Base-by-base conservation (phyloP, 371 early-diverging fungal species). In the Mortierella sp. region DNA sequence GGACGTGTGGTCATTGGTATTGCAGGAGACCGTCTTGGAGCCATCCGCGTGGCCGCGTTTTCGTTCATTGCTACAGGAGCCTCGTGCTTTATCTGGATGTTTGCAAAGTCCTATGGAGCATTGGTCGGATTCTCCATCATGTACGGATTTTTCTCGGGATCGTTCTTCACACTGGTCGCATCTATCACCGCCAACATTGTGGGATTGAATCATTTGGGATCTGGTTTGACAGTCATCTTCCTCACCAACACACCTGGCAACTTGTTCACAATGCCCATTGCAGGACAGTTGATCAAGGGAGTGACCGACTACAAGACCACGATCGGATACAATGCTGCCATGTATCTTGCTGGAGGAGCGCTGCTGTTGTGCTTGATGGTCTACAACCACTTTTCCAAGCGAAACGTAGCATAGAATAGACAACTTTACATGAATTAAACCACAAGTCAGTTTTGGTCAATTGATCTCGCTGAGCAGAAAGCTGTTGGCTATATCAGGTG, bases 251-350 rank as follows among this genome's bases (percentile, higher is more conserved):
- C 83, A 58, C 81, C 84, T 53, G 90, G 90, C 12, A 85, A 86
- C 65, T 53, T 88, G 54, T 80, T 86, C 58, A 88, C 88, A 2
- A 64, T 84, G 0, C 88, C 88, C 16, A 86, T 88, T 70, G 85
- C 85, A 34, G 83, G 87, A 22, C 81, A 70, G 44, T 80, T 86
- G 52, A 62, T 83, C 21, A 82, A 71, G 39, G 64, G 54, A 2
- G 46, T 72, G 16, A 64, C 62, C 0, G 71, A 71, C 13, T 86
- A 86, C 54, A 63, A 67, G 51, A 25, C 51, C 10, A 74, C 67
- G 74, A 63, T 67, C 52, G 69, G 76, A 9, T 68, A 74, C 51
- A 74, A 68, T 27, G 69, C 65, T 14, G 68, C 69, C 14, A 54
- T 74, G 53, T 74, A 68, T 48, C 46, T 74, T 34, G 57, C 22